Base-by-base conservation (phyloP, 108 stramenopile genomes). In the Aurantiochytrium sp. region DNA sequence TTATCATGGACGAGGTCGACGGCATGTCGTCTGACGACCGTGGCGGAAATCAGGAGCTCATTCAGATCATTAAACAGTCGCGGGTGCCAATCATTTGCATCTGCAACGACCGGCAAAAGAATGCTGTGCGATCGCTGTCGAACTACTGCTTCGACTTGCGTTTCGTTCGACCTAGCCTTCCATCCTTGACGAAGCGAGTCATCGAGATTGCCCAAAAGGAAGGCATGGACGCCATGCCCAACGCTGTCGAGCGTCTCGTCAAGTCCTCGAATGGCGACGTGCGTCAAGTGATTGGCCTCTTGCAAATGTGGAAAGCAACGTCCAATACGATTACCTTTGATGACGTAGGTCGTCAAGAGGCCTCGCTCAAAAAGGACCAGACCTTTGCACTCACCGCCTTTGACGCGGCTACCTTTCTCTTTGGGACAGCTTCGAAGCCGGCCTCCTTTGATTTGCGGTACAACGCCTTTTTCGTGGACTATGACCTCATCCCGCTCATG, bases 1-100 rank as follows among this genome's bases (percentile, higher is more conserved):
- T 99, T 28, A 95, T 99, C 87, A 99, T 99, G 99, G 99, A 99
- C 91, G 99, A 99, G 93, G 98, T 99, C n/a, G 99, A 99, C 91
- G 99, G 99, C 21, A 98, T 99, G 98, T 88, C 88, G n/a, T 60
- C 72, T 6, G 59, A 88, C 72, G 99, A 99, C 93, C 91, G 98
- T 25, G 95, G 96, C 73, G 98, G 98, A 3, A 97, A 96, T 91
- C 90, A 94, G 35, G 98, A 98, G 92, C 92, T 99, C 58, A 98
- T 99, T 88, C 92, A 95, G 88, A 96, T 98, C 94, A 98, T 99
- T 90, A 98, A 98, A 92, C 94, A 95, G 87, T 95, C 94, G 89
- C 95, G 59, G 89, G 96, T 97, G 44, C 99, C 99, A 29, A 98
- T 99, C 88, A 98, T 99, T 90, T 98, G 97, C 92, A 98, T 99